Conservation (phyloP, 2,329 filamentous ascomycete genomes). For the Ceratocystis huliohia region DNA sequence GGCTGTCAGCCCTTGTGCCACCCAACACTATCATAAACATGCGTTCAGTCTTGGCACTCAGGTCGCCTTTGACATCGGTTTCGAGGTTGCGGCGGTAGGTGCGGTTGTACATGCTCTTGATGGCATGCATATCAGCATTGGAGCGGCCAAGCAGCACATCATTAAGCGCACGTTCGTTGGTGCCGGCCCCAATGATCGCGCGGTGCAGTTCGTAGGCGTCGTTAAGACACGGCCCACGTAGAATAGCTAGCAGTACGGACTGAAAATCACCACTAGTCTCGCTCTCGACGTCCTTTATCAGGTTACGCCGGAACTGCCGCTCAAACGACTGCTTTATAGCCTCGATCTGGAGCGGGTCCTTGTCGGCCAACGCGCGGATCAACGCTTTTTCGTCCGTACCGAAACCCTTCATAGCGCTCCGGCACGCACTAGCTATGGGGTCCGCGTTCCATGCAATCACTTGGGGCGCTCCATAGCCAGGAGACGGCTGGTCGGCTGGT, state of each 20-base stretch:
- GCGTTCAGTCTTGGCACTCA: conserved; percentile 74
- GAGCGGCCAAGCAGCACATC: conserved; percentile 71
- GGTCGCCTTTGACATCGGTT: conserved; percentile 58
- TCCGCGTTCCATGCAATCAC: conserved; percentile 56
- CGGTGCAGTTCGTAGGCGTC: conserved; percentile 60
- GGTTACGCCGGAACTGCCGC: conserved; percentile 49
- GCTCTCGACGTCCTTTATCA: conserved; percentile 62
- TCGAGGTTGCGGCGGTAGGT: conserved; percentile 56
- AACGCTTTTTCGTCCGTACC: conserved; percentile 75
- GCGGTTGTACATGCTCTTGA: conserved; percentile 65
- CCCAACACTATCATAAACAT: conserved; percentile 74
- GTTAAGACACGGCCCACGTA: conserved; percentile 63
- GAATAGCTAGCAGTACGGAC: conserved; percentile 59
- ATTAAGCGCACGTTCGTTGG: conserved; percentile 75
- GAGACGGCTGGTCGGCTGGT: conserved; percentile 40
- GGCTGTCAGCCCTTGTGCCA: conserved; percentile 65
- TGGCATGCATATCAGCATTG: conserved; percentile 78
- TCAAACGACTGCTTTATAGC: conserved; percentile 55
- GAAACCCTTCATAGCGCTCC: conserved; percentile 83
- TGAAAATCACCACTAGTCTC: conserved; percentile 68
- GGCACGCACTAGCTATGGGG: conserved; percentile 56
- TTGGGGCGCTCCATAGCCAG: conserved; percentile 63
- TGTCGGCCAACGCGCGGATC: conserved; percentile 55
- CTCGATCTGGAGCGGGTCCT: conserved; percentile 67
- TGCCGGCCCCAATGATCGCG: conserved; percentile 67